Evolutionary conservation across 192 early-diverging fungal genomes (phyloP).

Genomic region (Rhizoclosmatium globosum): DNA sequence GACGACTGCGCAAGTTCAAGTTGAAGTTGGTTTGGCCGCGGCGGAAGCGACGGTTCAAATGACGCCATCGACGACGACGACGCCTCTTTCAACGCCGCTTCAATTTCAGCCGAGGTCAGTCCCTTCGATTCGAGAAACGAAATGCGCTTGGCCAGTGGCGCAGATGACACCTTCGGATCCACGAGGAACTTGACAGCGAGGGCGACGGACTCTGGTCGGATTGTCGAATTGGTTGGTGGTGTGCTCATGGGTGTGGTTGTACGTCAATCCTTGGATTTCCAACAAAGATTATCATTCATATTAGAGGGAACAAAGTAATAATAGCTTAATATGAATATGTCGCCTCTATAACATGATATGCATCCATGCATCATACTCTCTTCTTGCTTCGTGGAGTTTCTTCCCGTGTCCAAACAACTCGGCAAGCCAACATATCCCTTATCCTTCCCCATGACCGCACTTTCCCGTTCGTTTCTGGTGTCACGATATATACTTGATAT

Average conservation of each 20-base stretch:
- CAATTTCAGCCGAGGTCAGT: conserved; percentile 89
- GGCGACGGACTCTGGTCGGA: conserved; percentile 39
- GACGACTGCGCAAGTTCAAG: not conserved
- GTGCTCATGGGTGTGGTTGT: not conserved
- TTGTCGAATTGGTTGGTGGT: not conserved
- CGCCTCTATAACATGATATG: no score
- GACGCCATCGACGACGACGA: not conserved
- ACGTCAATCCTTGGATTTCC: not conserved
- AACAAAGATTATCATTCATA: no score
- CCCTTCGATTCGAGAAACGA: conserved; percentile 98
- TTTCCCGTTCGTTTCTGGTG: not conserved
- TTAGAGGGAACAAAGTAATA: no score
- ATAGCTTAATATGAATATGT: no score
- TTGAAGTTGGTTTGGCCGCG: not conserved
- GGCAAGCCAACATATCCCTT: not conserved
- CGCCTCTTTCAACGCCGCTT: conserved; percentile 67
- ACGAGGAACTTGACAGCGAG: conserved; percentile 88
- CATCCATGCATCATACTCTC: not conserved
- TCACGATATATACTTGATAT: not conserved
- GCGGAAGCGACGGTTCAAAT: not conserved
- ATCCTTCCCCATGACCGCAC: not conserved
- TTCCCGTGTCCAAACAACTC: not conserved
- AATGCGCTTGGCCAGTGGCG: conserved; percentile 88
- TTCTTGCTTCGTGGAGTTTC: not conserved
- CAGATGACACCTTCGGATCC: conserved; percentile 90